Percentiles rank a stretch among this genome's conserved stretches.
phyloP scores from a whole-genome alignment of 768 basidiomycete species.

The Tricholoma sp. region DNA sequence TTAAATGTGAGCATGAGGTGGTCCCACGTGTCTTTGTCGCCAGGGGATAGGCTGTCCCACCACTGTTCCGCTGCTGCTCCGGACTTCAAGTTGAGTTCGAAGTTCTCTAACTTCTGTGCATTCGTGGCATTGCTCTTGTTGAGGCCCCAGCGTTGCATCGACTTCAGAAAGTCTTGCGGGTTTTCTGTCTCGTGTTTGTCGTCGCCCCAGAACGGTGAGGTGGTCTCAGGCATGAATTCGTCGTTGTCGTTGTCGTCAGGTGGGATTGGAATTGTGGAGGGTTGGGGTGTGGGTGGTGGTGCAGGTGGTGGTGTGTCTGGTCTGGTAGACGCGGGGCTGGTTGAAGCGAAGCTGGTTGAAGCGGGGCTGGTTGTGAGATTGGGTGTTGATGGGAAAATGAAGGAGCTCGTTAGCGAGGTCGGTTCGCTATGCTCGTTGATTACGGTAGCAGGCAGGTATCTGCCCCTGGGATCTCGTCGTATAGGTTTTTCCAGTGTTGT shows the following conservation, averaged over 20 bases:
- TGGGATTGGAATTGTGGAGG: not conserved
- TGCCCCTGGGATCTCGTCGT: too few relatives aligned
- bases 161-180: conserved; percentile 18
- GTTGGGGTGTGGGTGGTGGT: not conserved
- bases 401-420: too few relatives aligned
- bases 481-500: too few relatives aligned
- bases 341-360: too few relatives aligned
- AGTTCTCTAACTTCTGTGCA: conserved; percentile 1
- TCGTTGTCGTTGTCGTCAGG: not conserved
- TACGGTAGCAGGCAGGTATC: too few relatives aligned
- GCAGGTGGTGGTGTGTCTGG: not conserved
- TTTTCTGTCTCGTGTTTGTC: not conserved
- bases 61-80: conserved; percentile 11
- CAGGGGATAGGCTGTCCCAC: not conserved
- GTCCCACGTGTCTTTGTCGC: conserved; percentile 6
- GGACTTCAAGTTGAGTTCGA: conserved; percentile 10
- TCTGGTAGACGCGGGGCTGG: not conserved
- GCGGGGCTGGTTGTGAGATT: too few relatives aligned
- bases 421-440: too few relatives aligned
- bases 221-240: not conserved
- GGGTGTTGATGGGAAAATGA: too few relatives aligned
- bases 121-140: conserved; percentile 2
- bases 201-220: not conserved
- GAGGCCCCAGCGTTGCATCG: conserved; percentile 5
- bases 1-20: conserved; percentile 10